phyloP scores from a whole-genome alignment of 2,329 filamentous ascomycete species.

The Colletotrichum higginsianum region DNA sequence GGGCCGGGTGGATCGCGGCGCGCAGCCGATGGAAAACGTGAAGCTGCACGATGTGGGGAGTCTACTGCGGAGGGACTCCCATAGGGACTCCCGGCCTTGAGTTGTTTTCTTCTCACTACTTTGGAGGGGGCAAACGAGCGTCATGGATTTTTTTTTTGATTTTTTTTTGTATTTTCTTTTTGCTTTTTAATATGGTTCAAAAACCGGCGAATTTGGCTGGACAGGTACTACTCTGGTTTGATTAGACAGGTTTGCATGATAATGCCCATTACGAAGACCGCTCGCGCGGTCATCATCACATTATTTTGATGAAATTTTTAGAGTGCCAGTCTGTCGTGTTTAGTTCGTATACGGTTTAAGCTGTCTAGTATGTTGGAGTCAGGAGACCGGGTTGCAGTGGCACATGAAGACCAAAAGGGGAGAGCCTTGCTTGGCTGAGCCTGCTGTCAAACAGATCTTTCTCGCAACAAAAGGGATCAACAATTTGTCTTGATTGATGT shows the following conservation, averaged over 20 bases:
- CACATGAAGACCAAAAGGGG: no score
- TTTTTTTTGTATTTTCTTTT: no score
- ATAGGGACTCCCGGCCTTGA: background rate
- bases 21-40: slow-evolving; percentile 45
- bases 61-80: slow-evolving; percentile 45
- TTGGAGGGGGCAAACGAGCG: slow-evolving; percentile 4
- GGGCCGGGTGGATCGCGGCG: slow-evolving; percentile 51
- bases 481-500: no score
- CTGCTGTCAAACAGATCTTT: no score
- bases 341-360: no score
- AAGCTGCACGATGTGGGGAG: slow-evolving; percentile 55
- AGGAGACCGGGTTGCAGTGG: no score
- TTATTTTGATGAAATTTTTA: background rate
- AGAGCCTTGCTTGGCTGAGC: no score
- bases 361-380: no score
- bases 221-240: background rate
- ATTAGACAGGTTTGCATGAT: slow-evolving; percentile 12
- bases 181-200: background rate
- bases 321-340: background rate
- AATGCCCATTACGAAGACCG: slow-evolving; percentile 21
- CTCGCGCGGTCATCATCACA: background rate
- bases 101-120: background rate
- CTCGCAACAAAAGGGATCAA: no score
- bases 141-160: background rate
- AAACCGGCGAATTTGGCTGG: background rate